Base-by-base conservation (phyloP, 2,329 filamentous ascomycete species). In the Verticillium albo-atrum region DNA sequence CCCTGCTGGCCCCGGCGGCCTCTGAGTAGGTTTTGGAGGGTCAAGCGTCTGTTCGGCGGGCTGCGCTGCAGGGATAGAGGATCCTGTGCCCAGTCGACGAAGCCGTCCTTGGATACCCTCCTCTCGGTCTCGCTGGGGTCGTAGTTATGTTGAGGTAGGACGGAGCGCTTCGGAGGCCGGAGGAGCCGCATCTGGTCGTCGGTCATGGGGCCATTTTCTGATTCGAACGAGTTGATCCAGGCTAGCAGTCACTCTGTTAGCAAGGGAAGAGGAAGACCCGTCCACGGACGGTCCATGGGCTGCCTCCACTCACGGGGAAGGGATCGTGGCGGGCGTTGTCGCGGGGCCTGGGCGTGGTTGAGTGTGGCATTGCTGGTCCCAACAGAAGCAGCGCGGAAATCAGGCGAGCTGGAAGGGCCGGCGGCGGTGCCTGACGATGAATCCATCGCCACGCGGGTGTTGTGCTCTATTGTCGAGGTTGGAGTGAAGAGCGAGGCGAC, bases 201-300 rank as follows among this genome's bases (percentile, higher is more conserved):
- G 58, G 68, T 70, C 4, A 70, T 69, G 10, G 68, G 65, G 30
- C 77, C 77, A 62, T 77, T 72, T 54, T 72, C 68, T 32, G 71
- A 71, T 63, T 81, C 74, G 67, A 80, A 80, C 12, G 79, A 79
- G 61, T 76, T 74, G 60, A 82, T 79, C 79, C 79, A 82, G 37
- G 80, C 79, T 81, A 61, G n/a, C n/a, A n/a, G 60, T 56, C 56
- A 55, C 53, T 2, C 12, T 26, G 34, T 26, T 17, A 32, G 34
- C 23, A 27, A 55, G 12, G 32, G 20, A 15, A 12, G 25, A 15
- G 15, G 25, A 37, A 23, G 27, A n/a, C 47, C 9, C 6, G 6
- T 14, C 14, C n/a, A 37, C 15, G 12, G 42, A 47, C 7, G n/a
- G 20, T 25, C 14, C 42, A 7, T 47, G n/a, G 42, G 42, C 42